Base-by-base conservation (phyloP, 2,329 filamentous ascomycete genomes). In the Paraphaeosphaeria sporulosa region DNA sequence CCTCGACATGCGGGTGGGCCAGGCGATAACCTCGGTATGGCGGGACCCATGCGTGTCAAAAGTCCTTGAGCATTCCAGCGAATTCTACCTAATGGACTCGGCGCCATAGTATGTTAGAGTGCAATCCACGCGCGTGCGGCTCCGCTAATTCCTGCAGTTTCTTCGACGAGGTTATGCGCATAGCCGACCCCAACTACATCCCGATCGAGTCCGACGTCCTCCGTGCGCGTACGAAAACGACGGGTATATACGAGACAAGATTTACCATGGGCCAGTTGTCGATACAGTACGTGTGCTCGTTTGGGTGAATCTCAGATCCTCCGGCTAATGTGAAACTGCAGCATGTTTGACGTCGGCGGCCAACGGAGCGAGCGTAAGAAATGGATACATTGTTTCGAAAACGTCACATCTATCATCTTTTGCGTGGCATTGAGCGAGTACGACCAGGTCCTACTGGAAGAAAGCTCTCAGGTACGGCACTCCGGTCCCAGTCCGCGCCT, bases 371-470 rank as follows among this genome's bases (percentile, higher is more conserved):
- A 99, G 81, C 88, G 95, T 64, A 99, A 99, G 84, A 99, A 99
- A 83, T 99, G 95, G 95, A 99, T 99, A 76, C 95, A 99, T 81
- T 99, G 95, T 82, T 99, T 99, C 79, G 95, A 99, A 79, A 98
- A 98, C 72, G 95, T 99, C 72, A 99, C 95, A 46, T 98, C 95
- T 4, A 99, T 99, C 79, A 99, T 99, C 69, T 99, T 99, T 81
- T 99, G 95, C 75, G 95, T 99, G 63, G 95, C 95, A 17, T 82
- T 99, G 70, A 98, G 94, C 82, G 95, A 99, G 80, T 99, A 99
- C 78, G 95, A 99, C 75, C 95, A 99, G 81, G 94, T 97, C 5
- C 83, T 99, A 56, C 84, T 99, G 43, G 95, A 99, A 80, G 95
- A 98, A 80, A 96, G 92, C 80, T 97, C 94, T 75, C 95, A 98